Evolutionary conservation across 108 stramenopile species (phyloP).

Genomic region (Fragilariopsis cylindrus): DNA sequence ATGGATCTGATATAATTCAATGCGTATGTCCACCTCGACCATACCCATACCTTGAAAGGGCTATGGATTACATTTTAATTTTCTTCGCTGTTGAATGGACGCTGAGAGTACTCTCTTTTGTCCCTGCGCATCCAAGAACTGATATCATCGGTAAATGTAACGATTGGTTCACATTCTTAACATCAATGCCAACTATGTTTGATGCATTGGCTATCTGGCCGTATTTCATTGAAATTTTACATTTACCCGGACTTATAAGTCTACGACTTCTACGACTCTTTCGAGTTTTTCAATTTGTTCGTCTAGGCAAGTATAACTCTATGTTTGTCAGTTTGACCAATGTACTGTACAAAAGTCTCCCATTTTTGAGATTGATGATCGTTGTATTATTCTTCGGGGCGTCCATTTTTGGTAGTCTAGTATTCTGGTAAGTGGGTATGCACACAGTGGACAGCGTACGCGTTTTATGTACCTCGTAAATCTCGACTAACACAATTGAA

Average conservation of each 20-base stretch:
- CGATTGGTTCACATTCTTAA: constrained; percentile 39
- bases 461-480: no score
- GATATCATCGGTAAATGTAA: not conserved
- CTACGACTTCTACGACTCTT: constrained; percentile 59
- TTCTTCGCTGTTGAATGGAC: constrained; percentile 71
- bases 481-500: no score
- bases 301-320: constrained; percentile 63
- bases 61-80: constrained; percentile 38
- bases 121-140: constrained; percentile 8
- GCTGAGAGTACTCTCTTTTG: constrained; percentile 47
- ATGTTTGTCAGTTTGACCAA: constrained; percentile 53
- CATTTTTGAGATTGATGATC: constrained; percentile 47
- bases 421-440: constrained; percentile 45
- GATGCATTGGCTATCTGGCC: constrained; percentile 66
- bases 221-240: constrained; percentile 51
- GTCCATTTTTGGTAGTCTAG: constrained; percentile 62
- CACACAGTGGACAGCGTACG: no score
- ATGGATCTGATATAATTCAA: not conserved
- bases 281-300: constrained; percentile 67
- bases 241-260: constrained; percentile 39
- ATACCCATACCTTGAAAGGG: constrained; percentile 13
- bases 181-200: constrained; percentile 37
- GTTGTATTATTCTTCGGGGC: constrained; percentile 62
- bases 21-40: constrained; percentile 69
- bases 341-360: constrained; percentile 45